phyloP scores from a whole-genome alignment of 169 alveolate genomes.

The Miamiensis avidus region DNA sequence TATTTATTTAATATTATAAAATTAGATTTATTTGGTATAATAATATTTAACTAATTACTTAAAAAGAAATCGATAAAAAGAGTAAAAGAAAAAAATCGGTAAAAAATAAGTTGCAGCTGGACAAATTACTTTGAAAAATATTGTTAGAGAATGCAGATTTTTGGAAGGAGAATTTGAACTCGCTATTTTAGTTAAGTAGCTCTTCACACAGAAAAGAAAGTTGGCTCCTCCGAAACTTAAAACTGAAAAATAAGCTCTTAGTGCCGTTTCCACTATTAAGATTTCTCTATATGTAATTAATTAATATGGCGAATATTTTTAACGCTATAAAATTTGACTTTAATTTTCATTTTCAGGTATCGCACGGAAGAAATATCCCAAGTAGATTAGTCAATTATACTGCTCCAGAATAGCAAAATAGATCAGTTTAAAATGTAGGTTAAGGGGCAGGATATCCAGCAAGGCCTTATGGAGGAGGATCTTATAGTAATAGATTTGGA shows the following conservation, averaged over 20 bases:
- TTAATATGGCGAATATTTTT: too few species aligned
- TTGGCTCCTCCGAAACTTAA: slow-evolving; percentile 14
- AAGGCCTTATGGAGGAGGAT: too few species aligned
- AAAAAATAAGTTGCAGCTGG: background rate
- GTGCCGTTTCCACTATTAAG: background rate
- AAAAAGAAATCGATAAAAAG: background rate
- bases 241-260: background rate
- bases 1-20: background rate
- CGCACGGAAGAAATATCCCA: background rate
- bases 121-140: slow-evolving; percentile 11
- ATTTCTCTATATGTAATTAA: background rate
- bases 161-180: slow-evolving; percentile 9
- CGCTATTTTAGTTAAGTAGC: background rate
- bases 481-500: too few species aligned
- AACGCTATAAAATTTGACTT: background rate
- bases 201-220: slow-evolving; percentile 18
- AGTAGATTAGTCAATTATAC: background rate
- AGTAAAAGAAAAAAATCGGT: background rate
- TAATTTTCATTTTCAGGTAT: background rate
- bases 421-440: background rate
- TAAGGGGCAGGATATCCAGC: too few species aligned
- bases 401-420: background rate
- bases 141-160: slow-evolving; percentile 10
- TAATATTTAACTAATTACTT: background rate
- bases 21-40: background rate